phyloP scores from a whole-genome alignment of 1,284 basidiomycete species.

The Cryptococcus hybrid region DNA sequence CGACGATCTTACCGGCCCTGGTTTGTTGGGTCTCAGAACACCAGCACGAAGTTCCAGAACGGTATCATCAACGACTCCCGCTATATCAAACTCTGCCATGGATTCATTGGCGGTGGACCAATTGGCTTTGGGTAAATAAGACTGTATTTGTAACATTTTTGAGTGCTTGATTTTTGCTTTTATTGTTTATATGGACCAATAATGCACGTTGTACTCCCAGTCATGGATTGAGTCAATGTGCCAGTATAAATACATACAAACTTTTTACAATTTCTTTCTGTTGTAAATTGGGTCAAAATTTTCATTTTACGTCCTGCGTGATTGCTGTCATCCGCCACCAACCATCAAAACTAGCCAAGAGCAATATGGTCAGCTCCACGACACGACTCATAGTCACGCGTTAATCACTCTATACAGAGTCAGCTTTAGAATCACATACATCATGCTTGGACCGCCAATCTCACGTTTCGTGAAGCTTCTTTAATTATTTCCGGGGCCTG shows the following conservation, averaged over 20 bases:
- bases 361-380: no score
- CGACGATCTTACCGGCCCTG: constrained; percentile 29
- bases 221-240: no score
- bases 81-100: not conserved
- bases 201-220: no score
- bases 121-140: constrained; percentile 3
- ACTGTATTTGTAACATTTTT: not conserved
- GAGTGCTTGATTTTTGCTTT: not conserved
- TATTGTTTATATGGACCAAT: no score
- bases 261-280: no score
- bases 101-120: constrained; percentile 5
- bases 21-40: constrained; percentile 11
- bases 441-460: constrained; percentile 1
- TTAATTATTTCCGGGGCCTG: not conserved
- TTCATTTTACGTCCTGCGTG: no score
- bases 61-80: not conserved
- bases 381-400: no score
- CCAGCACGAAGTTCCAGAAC: constrained; percentile 8
- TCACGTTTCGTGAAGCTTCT: not conserved
- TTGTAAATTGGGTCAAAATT: no score
- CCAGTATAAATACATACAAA: no score
- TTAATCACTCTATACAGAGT: not conserved
- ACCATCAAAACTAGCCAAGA: no score
- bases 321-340: no score
- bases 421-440: not conserved